Conservation (phyloP, 2,329 filamentous ascomycete species). For the Claviceps arundinis region DNA sequence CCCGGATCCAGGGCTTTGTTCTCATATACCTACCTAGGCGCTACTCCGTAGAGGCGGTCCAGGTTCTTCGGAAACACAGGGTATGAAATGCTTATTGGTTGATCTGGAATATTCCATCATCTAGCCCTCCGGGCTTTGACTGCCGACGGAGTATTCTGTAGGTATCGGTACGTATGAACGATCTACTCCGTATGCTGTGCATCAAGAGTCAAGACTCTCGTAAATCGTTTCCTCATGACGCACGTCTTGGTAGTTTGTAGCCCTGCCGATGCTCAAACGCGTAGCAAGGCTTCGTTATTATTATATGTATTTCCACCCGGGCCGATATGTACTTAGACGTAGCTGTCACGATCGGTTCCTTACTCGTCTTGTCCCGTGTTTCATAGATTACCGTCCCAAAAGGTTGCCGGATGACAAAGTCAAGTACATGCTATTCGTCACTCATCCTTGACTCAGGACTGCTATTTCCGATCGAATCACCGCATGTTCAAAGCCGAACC, state of each 20-base stretch:
- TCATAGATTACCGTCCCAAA: neutral
- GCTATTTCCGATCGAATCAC: neutral
- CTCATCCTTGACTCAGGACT: neutral
- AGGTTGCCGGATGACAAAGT: neutral
- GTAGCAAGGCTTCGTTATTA: neutral
- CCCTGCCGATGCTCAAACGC: neutral
- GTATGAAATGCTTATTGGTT: neutral
- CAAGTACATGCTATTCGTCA: neutral
- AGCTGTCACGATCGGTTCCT: neutral
- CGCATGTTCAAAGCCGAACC: neutral
- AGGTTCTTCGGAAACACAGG: neutral
- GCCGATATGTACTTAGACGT: neutral
- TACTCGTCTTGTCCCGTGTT: neutral
- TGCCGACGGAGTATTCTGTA: too few relatives aligned
- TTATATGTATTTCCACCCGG: neutral
- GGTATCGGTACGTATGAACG: neutral
- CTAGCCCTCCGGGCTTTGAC: neutral
- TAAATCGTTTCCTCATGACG: neutral
- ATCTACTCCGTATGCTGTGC: neutral
- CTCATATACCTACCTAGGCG: too few relatives aligned
- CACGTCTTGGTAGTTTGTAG: too few relatives aligned
- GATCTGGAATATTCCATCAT: neutral
- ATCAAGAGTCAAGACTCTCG: neutral
- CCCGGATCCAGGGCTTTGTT: neutral
- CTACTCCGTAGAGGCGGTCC: neutral